These are phyloP conservation scores for Hyphopichia pseudoburtonii DNA, from an alignment of 1,139 yeast species.

Conservation along the genomic window DNA sequence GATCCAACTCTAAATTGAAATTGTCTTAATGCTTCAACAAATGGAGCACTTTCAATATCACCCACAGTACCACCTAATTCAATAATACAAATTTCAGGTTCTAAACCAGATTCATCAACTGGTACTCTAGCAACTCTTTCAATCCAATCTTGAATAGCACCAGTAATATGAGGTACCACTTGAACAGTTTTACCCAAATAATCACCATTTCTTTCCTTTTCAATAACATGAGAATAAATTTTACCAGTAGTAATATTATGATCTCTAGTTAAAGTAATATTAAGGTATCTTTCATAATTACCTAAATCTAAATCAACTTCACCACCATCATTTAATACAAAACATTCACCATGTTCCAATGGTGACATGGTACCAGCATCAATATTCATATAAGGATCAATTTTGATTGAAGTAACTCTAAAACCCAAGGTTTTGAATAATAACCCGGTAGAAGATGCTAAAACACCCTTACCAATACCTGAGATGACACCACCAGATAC, in stretches of 20 bases:
- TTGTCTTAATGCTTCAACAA: constrained; percentile 97
- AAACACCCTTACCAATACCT: constrained; percentile 98
- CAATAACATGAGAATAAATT: constrained; percentile 90
- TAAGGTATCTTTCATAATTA: constrained; percentile 94
- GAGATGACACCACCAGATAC: constrained; percentile 99
- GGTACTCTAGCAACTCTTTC: constrained; percentile 90
- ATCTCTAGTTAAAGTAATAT: constrained; percentile 86
- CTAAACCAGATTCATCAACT: constrained; percentile 86
- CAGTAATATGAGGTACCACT: constrained; percentile 96
- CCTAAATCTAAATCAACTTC: constrained; percentile 98
- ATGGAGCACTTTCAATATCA: constrained; percentile 98
- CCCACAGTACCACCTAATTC: constrained; percentile 99
- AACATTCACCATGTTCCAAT: constrained; percentile 97
- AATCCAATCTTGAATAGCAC: constrained; percentile 98
- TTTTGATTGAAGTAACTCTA: constrained; percentile 94
- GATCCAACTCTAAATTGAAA: constrained; percentile 95
- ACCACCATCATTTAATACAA: constrained; percentile 97
- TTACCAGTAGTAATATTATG: constrained; percentile 99
- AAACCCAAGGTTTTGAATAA: constrained; percentile 89
- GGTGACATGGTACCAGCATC: constrained; percentile 99
- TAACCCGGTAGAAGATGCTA: constrained; percentile 96
- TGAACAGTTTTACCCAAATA: constrained; percentile 99
- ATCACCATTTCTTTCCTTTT: constrained; percentile 94
- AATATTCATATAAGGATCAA: constrained; percentile 98
- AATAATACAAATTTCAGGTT: constrained; percentile 90